Conservation (phyloP, 805 yeast genomes). For the Teunomyces kruisii region DNA sequence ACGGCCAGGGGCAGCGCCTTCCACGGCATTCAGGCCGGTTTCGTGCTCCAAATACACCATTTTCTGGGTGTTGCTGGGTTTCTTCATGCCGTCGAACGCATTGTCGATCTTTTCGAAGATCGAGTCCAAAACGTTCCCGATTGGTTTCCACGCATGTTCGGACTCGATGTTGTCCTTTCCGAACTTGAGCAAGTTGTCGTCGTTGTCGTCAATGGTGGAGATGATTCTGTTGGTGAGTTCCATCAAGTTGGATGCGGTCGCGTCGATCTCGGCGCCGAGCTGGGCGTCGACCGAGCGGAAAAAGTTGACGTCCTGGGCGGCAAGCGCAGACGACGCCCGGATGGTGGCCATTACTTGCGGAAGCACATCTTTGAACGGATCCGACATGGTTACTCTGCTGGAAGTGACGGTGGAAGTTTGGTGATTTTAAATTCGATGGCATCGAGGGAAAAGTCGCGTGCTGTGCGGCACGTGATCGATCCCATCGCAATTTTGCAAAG, state of each 20-base stretch:
- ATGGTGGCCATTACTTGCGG: conserved; percentile 57
- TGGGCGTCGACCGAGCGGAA: conserved; percentile 59
- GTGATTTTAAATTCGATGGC: conserved; percentile 1
- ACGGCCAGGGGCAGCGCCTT: conserved; percentile 20
- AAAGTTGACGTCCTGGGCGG: conserved; percentile 80
- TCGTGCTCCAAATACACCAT: conserved; percentile 55
- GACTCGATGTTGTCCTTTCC: conserved; percentile 45
- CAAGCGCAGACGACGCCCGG: conserved; percentile 66
- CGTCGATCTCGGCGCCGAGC: conserved; percentile 39
- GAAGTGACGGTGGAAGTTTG: conserved; percentile 2
- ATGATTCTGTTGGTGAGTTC: conserved; percentile 48
- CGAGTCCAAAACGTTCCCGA: conserved; percentile 64
- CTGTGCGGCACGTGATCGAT: background rate
- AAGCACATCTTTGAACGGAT: conserved; percentile 22
- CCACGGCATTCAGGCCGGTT: conserved; percentile 7
- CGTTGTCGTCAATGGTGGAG: conserved; percentile 30
- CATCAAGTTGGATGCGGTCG: conserved; percentile 43
- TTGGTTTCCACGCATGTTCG: conserved; percentile 55
- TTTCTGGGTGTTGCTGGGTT: conserved; percentile 13
- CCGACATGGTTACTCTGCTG: conserved; percentile 8
- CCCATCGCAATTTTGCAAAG: conserved; percentile 3
- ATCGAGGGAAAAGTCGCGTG: conserved; percentile 4
- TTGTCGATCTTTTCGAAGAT: conserved; percentile 77
- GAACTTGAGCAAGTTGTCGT: conserved; percentile 24
- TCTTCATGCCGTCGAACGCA: conserved; percentile 50